These are phyloP conservation scores for Eutrema yunnanense DNA, from an alignment of 345 rosid genomes.

Conservation along the genomic window DNA sequence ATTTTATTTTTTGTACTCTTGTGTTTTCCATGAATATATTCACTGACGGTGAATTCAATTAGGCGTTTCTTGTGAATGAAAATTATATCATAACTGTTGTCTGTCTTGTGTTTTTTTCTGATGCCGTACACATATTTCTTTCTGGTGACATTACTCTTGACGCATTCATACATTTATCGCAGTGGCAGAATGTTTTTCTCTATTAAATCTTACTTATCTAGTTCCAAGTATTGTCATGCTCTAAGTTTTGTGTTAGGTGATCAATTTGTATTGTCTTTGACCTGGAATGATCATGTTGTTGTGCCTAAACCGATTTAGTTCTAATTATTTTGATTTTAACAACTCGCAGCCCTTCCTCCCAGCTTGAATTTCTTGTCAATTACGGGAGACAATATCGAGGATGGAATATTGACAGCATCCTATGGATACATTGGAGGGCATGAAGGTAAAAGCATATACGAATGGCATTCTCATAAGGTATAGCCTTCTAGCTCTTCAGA, in stretches of 20 bases:
- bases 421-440: constrained; percentile 96
- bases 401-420: constrained; percentile 84
- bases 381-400: constrained; percentile 80
- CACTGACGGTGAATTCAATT: background rate
- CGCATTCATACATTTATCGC: background rate
- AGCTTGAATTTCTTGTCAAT: constrained; percentile 91
- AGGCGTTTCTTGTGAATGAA: background rate
- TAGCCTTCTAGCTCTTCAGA: constrained; percentile 4
- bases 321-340: constrained; percentile 14
- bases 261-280: background rate
- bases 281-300: background rate
- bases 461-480: constrained; percentile 96
- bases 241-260: background rate
- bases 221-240: background rate
- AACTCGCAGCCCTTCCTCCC: constrained; percentile 81
- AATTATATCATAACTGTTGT: background rate
- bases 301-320: background rate
- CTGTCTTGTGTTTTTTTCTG: background rate
- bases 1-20: background rate
- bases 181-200: background rate
- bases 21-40: background rate
- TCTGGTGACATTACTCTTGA: background rate
- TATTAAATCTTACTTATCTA: background rate
- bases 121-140: background rate
- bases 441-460: constrained; percentile 84